phyloP scores from a whole-genome alignment of 176 grass and related monocot species.

The Triticum monococcum region DNA sequence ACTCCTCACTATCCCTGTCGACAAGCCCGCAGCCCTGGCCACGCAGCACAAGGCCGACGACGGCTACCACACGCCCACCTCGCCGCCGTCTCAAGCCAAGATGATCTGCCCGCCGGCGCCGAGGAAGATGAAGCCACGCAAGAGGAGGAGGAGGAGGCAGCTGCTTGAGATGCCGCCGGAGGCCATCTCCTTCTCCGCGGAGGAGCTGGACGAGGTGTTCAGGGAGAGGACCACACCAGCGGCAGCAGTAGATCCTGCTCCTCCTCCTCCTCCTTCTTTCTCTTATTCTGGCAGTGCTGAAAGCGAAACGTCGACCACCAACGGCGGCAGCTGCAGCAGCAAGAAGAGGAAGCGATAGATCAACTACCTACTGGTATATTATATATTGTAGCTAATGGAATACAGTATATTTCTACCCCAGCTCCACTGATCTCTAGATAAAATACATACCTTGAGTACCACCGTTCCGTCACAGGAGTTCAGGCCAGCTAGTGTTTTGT shows the following conservation, averaged over 20 bases:
- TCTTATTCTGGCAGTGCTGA: too few relatives aligned
- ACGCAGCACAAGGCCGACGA: background rate
- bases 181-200: background rate
- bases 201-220: background rate
- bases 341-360: too few relatives aligned
- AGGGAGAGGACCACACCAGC: background rate
- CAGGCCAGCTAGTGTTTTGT: too few relatives aligned
- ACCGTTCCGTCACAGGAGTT: too few relatives aligned
- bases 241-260: background rate
- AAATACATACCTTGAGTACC: too few relatives aligned
- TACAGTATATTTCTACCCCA: too few relatives aligned
- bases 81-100: background rate
- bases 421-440: too few relatives aligned
- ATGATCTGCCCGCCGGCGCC: background rate
- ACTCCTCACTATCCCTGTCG: background rate
- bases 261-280: too few relatives aligned
- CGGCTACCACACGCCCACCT: background rate
- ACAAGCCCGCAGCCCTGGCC: background rate
- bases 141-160: background rate
- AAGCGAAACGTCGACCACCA: too few relatives aligned
- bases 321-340: too few relatives aligned
- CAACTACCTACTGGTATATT: too few relatives aligned
- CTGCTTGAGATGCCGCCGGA: background rate
- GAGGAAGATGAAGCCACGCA: background rate
- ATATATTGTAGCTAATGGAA: too few relatives aligned